phyloP scores from a whole-genome alignment of 2,329 filamentous ascomycete species.

The Emmonsia crescens region DNA sequence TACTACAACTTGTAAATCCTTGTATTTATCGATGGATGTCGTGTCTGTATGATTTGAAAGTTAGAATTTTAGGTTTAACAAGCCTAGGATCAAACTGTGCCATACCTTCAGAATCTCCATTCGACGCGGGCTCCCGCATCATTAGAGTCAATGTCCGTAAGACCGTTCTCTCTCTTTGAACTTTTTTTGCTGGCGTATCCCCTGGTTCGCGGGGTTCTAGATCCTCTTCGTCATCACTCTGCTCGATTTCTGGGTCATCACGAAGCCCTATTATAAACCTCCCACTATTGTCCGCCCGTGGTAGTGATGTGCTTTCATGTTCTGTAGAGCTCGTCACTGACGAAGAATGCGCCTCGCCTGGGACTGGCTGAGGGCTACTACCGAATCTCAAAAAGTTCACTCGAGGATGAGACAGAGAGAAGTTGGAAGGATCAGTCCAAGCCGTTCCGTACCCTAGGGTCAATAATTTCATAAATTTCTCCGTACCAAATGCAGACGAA shows the following conservation, averaged over 20 bases:
- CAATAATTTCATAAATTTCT: conserved; percentile 39
- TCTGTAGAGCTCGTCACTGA: conserved; percentile 17
- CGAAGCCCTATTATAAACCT: conserved; percentile 35
- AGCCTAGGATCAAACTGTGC: background rate
- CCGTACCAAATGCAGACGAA: conserved; percentile 27
- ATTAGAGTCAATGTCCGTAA: conserved; percentile 28
- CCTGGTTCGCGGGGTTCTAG: background rate
- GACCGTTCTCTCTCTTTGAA: conserved; percentile 22
- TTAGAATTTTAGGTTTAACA: background rate
- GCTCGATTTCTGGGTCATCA: conserved; percentile 30
- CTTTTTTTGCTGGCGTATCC: conserved; percentile 4
- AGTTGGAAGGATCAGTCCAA: conserved; percentile 33
- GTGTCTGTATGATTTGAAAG: background rate
- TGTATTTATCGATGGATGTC: background rate
- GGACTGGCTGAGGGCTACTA: conserved; percentile 1
- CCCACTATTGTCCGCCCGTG: conserved; percentile 20
- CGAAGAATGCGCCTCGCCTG: background rate
- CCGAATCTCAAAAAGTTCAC: conserved; percentile 19
- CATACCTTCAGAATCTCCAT: conserved; percentile 15
- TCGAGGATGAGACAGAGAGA: conserved; percentile 17
- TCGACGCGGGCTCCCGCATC: conserved; percentile 13
- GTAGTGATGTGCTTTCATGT: conserved; percentile 13
- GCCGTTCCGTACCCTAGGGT: conserved; percentile 40
- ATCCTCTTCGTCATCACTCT: conserved; percentile 23
- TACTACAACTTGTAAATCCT: conserved; percentile 27